Percentiles rank a stretch among this genome's conserved stretches.
phyloP scores from a whole-genome alignment of 352 stramenopile genomes.

The Peronospora tabacina region DNA sequence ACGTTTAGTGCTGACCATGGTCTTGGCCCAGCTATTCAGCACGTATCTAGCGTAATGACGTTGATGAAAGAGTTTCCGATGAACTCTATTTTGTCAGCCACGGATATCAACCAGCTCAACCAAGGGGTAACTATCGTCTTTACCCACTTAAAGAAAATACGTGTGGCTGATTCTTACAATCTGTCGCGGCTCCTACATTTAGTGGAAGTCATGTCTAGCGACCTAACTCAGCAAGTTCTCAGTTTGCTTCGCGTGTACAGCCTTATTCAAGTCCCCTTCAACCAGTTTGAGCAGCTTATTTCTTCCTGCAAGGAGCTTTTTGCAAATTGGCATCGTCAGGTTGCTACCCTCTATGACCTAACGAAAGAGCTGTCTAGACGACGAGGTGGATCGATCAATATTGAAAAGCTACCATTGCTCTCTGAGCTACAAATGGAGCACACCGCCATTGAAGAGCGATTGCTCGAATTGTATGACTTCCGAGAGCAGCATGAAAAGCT shows the following conservation, averaged over 20 bases:
- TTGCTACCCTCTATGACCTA: constrained; percentile 79
- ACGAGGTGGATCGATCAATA: constrained; percentile 69
- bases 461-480: constrained; percentile 87
- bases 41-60: constrained; percentile 85
- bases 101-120: constrained; percentile 77
- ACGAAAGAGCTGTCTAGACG: constrained; percentile 82
- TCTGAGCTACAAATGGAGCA: constrained; percentile 85
- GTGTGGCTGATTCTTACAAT: constrained; percentile 85
- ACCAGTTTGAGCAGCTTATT: constrained; percentile 74
- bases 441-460: constrained; percentile 73
- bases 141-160: constrained; percentile 87
- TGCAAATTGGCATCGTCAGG: constrained; percentile 78
- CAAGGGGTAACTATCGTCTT: constrained; percentile 79
- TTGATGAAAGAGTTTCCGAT: constrained; percentile 92
- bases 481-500: constrained; percentile 88
- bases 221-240: constrained; percentile 74
- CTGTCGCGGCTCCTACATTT: constrained; percentile 66
- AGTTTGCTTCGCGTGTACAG: constrained; percentile 78
- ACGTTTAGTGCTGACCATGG: constrained; percentile 89
- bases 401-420: constrained; percentile 68
- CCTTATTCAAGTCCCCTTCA: constrained; percentile 77
- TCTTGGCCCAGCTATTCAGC: constrained; percentile 76
- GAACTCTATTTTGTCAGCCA: constrained; percentile 86
- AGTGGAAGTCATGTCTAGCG: constrained; percentile 83
- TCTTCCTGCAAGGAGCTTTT: constrained; percentile 80